Base-by-base conservation (phyloP, 2,329 filamentous ascomycete species). In the Stenocarpella maydis region DNA sequence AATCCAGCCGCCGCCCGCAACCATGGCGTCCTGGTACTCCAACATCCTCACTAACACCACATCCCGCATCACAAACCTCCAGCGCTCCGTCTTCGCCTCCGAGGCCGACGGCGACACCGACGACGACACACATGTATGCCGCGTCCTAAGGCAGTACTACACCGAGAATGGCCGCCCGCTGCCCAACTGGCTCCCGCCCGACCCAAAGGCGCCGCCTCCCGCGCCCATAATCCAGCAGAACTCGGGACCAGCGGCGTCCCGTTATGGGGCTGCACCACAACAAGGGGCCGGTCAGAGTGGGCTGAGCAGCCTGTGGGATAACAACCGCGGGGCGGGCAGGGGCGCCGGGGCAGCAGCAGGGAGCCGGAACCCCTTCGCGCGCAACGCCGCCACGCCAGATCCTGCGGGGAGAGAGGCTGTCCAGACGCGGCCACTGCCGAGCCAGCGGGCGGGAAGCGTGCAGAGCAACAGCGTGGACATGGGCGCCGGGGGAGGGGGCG, bases 81-180 rank as follows among this genome's bases (percentile, higher is more conserved):
- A 69, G 31, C 69, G 69, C 17, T 61, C 58, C 15, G 61, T 71
- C 47, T 88, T 92, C 67, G 82, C 86, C 73, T 83, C 85, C 78
- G 90, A 92, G 73, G 83, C 85, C 74, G 90, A 91, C 79, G 90
- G 91, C 80, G 90, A 92, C 77, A 91, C 89, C 72, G 88, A 97
- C 81, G 95, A 98, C 82, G 94, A 97, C 82, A 97, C 94, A 3
- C 94, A 98, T 83, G 92, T 98, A 76, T 97, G 93, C 81, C 93
- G 96, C 76, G 94, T 97, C 43, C 89, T 99, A 31, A 92, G 96
- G 76, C 91, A 90, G 75, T 97, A 98, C 86, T 98, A 99, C 85
- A 88, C 85, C 64, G 95, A 98, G 80, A 96, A 97, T 77, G 92
- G 91, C 74, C 90, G 91, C 26, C 86, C 90, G 1, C 92, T 95